These are phyloP conservation scores for Colletotrichum nymphaeae DNA, from an alignment of 2,329 filamentous ascomycete species.

Conservation along the genomic window DNA sequence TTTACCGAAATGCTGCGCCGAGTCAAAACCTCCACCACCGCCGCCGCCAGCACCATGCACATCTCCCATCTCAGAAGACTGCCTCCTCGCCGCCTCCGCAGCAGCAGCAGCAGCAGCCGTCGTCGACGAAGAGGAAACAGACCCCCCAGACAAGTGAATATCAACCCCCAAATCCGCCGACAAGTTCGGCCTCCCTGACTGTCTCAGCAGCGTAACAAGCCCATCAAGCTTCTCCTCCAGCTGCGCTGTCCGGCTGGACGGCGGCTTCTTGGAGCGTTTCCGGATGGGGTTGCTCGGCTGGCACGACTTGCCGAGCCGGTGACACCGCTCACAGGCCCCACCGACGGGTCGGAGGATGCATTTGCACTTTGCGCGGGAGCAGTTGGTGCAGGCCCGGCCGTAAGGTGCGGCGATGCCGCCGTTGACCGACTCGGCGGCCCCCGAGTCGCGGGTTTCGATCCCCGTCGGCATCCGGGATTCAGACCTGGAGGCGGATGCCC, in stretches of 20 bases:
- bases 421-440: constrained; percentile 12
- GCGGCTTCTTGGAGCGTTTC: constrained; percentile 38
- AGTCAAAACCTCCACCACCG: not conserved
- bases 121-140: not conserved
- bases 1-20: not conserved
- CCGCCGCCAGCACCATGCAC: not conserved
- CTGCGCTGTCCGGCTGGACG: constrained; percentile 36
- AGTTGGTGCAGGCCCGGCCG: constrained; percentile 54
- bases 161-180: not conserved
- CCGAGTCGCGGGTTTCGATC: constrained; percentile 12
- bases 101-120: not conserved
- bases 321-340: constrained; percentile 51
- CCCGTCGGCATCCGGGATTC: constrained; percentile 33
- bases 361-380: constrained; percentile 57
- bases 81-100: not conserved
- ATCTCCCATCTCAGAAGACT: not conserved
- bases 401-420: constrained; percentile 47
- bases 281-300: constrained; percentile 50
- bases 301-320: constrained; percentile 54
- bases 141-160: not conserved
- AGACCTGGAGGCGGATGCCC: not conserved
- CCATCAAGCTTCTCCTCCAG: constrained; percentile 45
- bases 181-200: constrained; percentile 21
- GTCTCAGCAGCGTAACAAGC: constrained; percentile 42
- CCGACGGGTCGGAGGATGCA: constrained; percentile 49